Evolutionary conservation across 2,329 filamentous ascomycete genomes (phyloP).

Genomic region (Periconia sp.): DNA sequence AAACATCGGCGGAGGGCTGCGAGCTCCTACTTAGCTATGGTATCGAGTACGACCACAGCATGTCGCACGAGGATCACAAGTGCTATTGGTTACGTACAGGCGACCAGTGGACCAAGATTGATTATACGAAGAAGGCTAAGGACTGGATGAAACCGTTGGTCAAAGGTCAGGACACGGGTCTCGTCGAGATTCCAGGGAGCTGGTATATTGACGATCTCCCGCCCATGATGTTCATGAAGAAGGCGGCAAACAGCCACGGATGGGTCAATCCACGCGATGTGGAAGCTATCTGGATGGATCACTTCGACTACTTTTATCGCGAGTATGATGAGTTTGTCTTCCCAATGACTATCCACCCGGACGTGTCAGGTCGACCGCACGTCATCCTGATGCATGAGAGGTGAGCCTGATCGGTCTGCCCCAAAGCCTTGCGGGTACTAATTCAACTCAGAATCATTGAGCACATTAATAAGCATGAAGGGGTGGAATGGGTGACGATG

Average conservation of each 20-base stretch:
- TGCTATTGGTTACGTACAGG: constrained; percentile 69
- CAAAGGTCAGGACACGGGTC: constrained; percentile 64
- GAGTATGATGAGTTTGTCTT: constrained; percentile 81
- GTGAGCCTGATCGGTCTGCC: constrained; percentile 41
- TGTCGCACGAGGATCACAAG: constrained; percentile 70
- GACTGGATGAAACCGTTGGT: constrained; percentile 72
- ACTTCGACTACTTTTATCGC: constrained; percentile 76
- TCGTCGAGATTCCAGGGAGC: constrained; percentile 70
- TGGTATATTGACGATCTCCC: constrained; percentile 68
- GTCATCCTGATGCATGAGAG: constrained; percentile 76
- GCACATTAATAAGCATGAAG: constrained; percentile 68
- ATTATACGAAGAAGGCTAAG: constrained; percentile 66
- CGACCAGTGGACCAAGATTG: constrained; percentile 71
- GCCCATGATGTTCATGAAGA: constrained; percentile 77
- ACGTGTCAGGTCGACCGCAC: constrained; percentile 69
- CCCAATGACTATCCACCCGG: constrained; percentile 78
- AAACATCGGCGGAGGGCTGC: constrained; percentile 70
- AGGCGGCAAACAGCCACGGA: constrained; percentile 68
- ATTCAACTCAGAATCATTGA: constrained; percentile 62
- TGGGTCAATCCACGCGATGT: constrained; percentile 64
- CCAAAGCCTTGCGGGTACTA: not conserved
- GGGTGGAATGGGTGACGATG: constrained; percentile 72
- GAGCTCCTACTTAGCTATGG: constrained; percentile 70
- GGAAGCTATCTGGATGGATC: constrained; percentile 69
- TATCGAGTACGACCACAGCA: constrained; percentile 73